Evolutionary conservation across 2,329 filamentous ascomycete species (phyloP).

Genomic region (Fusarium continuum): DNA sequence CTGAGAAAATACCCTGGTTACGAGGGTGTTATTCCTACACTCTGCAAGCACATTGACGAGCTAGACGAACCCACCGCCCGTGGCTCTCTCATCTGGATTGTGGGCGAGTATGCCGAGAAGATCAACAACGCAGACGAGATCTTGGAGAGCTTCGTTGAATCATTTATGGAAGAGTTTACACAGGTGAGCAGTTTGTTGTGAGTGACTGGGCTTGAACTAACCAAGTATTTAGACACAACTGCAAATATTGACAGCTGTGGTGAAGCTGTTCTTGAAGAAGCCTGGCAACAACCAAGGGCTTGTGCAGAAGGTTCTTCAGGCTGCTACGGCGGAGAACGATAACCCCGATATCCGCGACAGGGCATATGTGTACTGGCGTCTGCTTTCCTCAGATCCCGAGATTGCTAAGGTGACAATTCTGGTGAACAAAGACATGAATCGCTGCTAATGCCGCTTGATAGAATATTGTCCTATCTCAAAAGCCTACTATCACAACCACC

Average conservation of each 20-base stretch:
- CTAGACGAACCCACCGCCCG: conserved; percentile 92
- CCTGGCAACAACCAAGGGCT: conserved; percentile 89
- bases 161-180: conserved; percentile 95
- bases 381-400: conserved; percentile 90
- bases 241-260: conserved; percentile 95
- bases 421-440: not conserved
- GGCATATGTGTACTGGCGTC: conserved; percentile 97
- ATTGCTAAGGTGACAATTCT: conserved; percentile 76
- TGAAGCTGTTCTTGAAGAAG: conserved; percentile 97
- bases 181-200: conserved; percentile 65
- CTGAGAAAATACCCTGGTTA: conserved; percentile 97
- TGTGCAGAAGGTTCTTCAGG: conserved; percentile 93
- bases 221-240: conserved; percentile 77
- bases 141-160: conserved; percentile 87
- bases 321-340: conserved; percentile 92
- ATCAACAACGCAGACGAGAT: conserved; percentile 99
- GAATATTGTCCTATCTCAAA: conserved; percentile 91
- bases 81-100: conserved; percentile 96
- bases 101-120: conserved; percentile 98
- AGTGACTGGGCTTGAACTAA: not conserved
- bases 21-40: conserved; percentile 94
- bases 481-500: conserved; percentile 92
- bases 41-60: conserved; percentile 97
- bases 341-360: conserved; percentile 97
- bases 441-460: conserved; percentile 13